A percentile compares a stretch with the other conserved stretches of the same genome.
Evolutionary conservation across 78 protist species (phyloP).

Genomic region (Pelomyxa schiedti): DNA sequence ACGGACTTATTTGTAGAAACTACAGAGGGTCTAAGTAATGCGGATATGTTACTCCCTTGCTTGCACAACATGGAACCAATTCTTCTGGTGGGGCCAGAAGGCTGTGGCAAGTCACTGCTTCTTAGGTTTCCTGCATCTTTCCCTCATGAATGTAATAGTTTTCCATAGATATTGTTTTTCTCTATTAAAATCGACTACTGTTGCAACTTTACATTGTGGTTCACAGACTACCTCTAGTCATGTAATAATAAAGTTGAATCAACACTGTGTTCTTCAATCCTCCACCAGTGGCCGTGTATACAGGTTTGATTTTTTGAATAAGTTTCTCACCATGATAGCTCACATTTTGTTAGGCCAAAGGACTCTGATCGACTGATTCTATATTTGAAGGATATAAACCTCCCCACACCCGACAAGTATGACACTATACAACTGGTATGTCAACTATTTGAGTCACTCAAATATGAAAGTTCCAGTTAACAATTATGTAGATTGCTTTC

Average conservation of each 20-base stretch:
- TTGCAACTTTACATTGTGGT: conserved; percentile 55
- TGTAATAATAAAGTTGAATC: conserved; percentile 53
- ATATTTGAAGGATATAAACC: conserved; percentile 65
- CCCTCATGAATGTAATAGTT: too few relatives aligned
- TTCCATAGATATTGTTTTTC: conserved; percentile 5
- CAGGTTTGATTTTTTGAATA: too few relatives aligned
- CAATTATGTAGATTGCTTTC: too few relatives aligned
- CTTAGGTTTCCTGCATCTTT: too few relatives aligned
- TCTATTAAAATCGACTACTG: background rate
- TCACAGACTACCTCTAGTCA: conserved; percentile 58
- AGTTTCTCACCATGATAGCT: too few relatives aligned
- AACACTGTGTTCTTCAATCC: conserved; percentile 13
- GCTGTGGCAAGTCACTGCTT: conserved; percentile 64
- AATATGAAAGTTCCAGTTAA: too few relatives aligned
- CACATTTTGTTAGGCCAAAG: too few relatives aligned
- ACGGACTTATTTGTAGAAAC: conserved; percentile 27
- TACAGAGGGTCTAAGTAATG: conserved; percentile 26
- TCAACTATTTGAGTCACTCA: too few relatives aligned
- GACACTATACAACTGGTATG: conserved; percentile 60
- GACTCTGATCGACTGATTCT: conserved; percentile 45
- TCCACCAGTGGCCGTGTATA: conserved; percentile 50
- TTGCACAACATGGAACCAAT: conserved; percentile 1
- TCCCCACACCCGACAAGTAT: conserved; percentile 81
- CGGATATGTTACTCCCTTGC: conserved; percentile 33
- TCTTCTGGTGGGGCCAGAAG: conserved; percentile 54